These are phyloP conservation scores for Cubamyces sp. DNA, from an alignment of 768 basidiomycete genomes.

Conservation along the genomic window DNA sequence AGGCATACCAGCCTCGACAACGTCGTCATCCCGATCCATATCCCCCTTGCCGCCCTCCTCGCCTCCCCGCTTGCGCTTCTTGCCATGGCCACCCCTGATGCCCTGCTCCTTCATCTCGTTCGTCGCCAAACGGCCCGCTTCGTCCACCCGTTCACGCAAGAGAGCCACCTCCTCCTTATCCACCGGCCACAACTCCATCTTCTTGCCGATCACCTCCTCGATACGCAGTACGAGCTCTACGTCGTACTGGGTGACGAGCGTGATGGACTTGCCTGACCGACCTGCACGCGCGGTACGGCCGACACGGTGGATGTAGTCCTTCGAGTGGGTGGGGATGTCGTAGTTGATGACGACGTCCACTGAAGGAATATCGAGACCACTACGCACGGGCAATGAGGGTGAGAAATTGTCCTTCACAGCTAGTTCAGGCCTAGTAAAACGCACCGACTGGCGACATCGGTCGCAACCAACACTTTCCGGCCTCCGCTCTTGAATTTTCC, in stretches of 20 bases:
- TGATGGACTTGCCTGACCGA: slow-evolving; percentile 94
- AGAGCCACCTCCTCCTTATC: slow-evolving; percentile 89
- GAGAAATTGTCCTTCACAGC: background rate
- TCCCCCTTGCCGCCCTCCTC: slow-evolving; percentile 66
- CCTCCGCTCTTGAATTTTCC: slow-evolving; percentile 96
- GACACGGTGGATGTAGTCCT: slow-evolving; percentile 98
- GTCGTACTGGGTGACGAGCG: slow-evolving; percentile 98
- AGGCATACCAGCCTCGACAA: slow-evolving; percentile 89
- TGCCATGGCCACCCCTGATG: slow-evolving; percentile 50
- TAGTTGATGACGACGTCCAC: slow-evolving; percentile 98
- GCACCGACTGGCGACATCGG: slow-evolving; percentile 92
- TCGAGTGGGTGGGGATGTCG: slow-evolving; percentile 96
- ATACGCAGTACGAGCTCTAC: slow-evolving; percentile 96
- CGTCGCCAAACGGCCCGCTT: slow-evolving; percentile 77
- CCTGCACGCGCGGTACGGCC: slow-evolving; percentile 98
- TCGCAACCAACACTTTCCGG: slow-evolving; percentile 90
- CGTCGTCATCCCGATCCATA: slow-evolving; percentile 90
- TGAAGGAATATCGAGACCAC: slow-evolving; percentile 93
- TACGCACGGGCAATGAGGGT: slow-evolving; percentile 31
- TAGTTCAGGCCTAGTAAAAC: slow-evolving; percentile 31
- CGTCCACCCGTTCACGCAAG: slow-evolving; percentile 85
- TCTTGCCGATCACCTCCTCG: slow-evolving; percentile 89
- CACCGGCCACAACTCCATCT: slow-evolving; percentile 86
- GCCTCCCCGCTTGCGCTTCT: slow-evolving; percentile 53
- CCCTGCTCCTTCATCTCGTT: slow-evolving; percentile 82